Evolutionary conservation across 305 asterid genomes (phyloP), one percentile per base, ranked within the genome.

Genomic region (Stenogyne calaminthoides): DNA sequence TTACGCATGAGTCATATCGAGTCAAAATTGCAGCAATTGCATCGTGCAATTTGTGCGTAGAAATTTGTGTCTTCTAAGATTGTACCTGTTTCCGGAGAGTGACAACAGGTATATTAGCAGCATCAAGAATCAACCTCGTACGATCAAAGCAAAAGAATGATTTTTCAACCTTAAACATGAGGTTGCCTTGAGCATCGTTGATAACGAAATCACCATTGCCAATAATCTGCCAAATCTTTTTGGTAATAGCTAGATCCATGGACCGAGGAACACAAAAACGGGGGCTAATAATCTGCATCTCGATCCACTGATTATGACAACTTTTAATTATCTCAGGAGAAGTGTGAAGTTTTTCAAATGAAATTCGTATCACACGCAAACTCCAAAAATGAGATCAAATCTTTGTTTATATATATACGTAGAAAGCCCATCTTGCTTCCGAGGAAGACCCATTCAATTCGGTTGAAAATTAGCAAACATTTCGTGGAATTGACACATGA

Each of bases 31-130:
- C 25, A 25, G n/a, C n/a, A 25, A 1, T 1, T 25, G 29, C 29
- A 25, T 25, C 29, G 29, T 25, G 4, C 7, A 25, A 1, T 1
- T 3, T 25, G 2, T 1, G 2, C 2, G 29, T 1, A 25, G 29
- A 29, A 29, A 3, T 29, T 29, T 29, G 1, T 29, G 34, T 29
- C 34, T 2, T 29, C 2, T 29, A 29, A 36, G 9, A 36, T 39
- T 40, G 51, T 44, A 80, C 84, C 87, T 83, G 70, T 62, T 20
- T 25, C 1, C 65, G 69, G 0, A 77, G 71, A 57, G 81, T 75
- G 64, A 70, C 7, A 36, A 75, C 14, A 8, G 87, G 83, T 1
- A 34, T 27, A 40, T 77, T 82, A 0, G 70, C 54, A 9, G 77
- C 63, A 70, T 83, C 82, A 14, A 20, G 49, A 56, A 81, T 32